phyloP scores from a whole-genome alignment of 345 rosid genomes.

The Noccaea bulbosa region DNA sequence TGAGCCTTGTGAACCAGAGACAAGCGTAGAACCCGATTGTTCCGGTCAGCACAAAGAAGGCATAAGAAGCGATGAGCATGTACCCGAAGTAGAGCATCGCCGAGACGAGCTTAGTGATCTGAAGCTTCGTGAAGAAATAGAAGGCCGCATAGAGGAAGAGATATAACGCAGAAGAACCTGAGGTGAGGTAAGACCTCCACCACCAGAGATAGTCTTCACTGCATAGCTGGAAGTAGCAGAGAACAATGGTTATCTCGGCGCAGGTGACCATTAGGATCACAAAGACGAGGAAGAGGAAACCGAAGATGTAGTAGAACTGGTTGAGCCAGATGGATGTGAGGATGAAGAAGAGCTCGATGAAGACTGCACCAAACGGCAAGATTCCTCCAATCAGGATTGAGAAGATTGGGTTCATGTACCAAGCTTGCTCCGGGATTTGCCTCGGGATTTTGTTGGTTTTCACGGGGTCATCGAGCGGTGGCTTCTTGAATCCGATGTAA shows the following conservation, averaged over 20 bases:
- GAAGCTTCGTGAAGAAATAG: constrained; percentile 87
- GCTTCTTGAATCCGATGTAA: constrained; percentile 73
- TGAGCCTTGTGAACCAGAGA: constrained; percentile 84
- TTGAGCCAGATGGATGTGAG: constrained; percentile 91
- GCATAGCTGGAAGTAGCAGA: constrained; percentile 84
- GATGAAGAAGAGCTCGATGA: constrained; percentile 86
- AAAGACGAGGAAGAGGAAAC: constrained; percentile 78
- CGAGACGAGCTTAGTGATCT: constrained; percentile 72
- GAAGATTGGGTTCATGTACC: constrained; percentile 86
- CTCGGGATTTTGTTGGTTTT: constrained; percentile 84
- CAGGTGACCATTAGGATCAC: constrained; percentile 71
- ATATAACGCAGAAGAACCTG: constrained; percentile 77
- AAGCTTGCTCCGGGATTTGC: constrained; percentile 84
- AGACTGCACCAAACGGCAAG: constrained; percentile 81
- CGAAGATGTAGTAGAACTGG: constrained; percentile 87
- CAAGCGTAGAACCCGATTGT: constrained; percentile 77
- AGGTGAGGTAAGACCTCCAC: constrained; percentile 92
- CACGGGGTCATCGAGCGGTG: constrained; percentile 73
- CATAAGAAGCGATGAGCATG: constrained; percentile 74
- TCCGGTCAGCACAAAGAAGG: constrained; percentile 75
- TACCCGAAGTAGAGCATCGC: constrained; percentile 72
- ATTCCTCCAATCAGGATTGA: constrained; percentile 80
- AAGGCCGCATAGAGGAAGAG: constrained; percentile 75
- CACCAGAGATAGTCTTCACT: constrained; percentile 87
- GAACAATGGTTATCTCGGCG: constrained; percentile 75